A percentile compares a stretch with the other conserved stretches of the same genome.
Conservation (phyloP, 2,329 filamentous ascomycete genomes). For the Beauveria bassiana region DNA sequence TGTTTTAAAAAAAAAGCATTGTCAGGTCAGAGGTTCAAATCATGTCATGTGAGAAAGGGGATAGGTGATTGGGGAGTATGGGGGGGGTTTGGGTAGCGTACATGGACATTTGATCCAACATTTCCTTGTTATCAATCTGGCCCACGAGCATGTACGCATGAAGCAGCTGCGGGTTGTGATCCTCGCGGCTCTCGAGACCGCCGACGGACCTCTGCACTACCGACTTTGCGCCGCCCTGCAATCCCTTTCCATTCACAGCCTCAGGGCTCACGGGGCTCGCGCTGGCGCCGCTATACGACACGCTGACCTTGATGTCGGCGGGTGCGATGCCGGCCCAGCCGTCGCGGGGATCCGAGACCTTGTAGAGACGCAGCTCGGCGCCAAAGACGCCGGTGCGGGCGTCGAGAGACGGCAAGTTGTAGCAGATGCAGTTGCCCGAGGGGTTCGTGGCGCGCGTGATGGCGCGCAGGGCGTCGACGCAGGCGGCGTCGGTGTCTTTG, state of each 20-base stretch:
- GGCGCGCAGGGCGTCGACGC: slow-evolving; percentile 44
- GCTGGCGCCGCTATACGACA: slow-evolving; percentile 46
- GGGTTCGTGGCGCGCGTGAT: slow-evolving; percentile 59
- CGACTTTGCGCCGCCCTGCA: slow-evolving; percentile 12
- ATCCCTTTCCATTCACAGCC: slow-evolving; percentile 20
- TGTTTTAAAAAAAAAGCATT: background rate
- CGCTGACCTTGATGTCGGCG: slow-evolving; percentile 45
- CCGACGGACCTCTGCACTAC: background rate
- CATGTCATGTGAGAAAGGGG: no score
- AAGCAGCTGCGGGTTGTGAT: slow-evolving; percentile 34
- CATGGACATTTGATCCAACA: slow-evolving; percentile 51
- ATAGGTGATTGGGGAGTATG: no score
- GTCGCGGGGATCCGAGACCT: slow-evolving; percentile 52
- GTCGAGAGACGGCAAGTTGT: slow-evolving; percentile 69
- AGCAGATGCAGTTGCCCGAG: slow-evolving; percentile 72
- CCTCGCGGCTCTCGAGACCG: slow-evolving; percentile 4
- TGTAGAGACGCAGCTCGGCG: slow-evolving; percentile 69
- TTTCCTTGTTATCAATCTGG: slow-evolving; percentile 51
- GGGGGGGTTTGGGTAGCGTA: slow-evolving; percentile 31
- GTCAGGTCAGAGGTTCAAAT: background rate
- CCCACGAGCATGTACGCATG: slow-evolving; percentile 63
- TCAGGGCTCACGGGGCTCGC: slow-evolving; percentile 22
- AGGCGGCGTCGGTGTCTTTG: slow-evolving; percentile 47
- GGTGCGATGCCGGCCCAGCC: slow-evolving; percentile 44
- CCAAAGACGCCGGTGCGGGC: slow-evolving; percentile 62